A percentile compares a stretch with the other conserved stretches of the same genome.
These are phyloP conservation scores for Rhizophagus clarus DNA, from an alignment of 192 early-diverging fungal species.

Conservation along the genomic window DNA sequence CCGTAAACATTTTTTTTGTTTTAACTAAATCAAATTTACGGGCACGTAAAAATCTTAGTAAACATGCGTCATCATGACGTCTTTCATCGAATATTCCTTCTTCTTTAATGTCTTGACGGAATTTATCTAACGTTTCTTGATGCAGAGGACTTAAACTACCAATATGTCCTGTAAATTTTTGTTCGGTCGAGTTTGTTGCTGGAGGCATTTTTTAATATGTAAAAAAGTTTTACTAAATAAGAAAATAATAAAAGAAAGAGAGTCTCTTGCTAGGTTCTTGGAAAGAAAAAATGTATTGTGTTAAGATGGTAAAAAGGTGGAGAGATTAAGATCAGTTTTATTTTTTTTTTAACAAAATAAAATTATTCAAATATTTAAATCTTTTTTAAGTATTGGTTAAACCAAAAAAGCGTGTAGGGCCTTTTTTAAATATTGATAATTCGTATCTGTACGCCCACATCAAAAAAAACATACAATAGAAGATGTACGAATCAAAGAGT, in stretches of 20 bases:
- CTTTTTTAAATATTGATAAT: not conserved
- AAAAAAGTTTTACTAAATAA: not conserved
- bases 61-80: conserved; percentile 65
- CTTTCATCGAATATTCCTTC: conserved; percentile 57
- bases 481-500: too few relatives aligned
- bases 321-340: too few relatives aligned
- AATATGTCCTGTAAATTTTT: conserved; percentile 54
- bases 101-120: conserved; percentile 59
- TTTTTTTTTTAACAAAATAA: too few relatives aligned
- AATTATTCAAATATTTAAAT: too few relatives aligned
- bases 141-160: conserved; percentile 65
- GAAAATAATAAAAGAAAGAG: not conserved
- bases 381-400: not conserved
- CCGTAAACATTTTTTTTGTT: conserved; percentile 73
- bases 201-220: conserved; percentile 18
- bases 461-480: not conserved
- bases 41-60: conserved; percentile 76
- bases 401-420: not conserved
- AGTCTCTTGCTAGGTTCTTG: too few relatives aligned
- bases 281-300: too few relatives aligned
- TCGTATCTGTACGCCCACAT: not conserved
- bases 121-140: conserved; percentile 50
- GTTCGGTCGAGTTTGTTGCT: not conserved
- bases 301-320: too few relatives aligned
- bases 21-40: conserved; percentile 66